phyloP scores from a whole-genome alignment of 306 rosid genomes.

The Cucumis cinereus region DNA sequence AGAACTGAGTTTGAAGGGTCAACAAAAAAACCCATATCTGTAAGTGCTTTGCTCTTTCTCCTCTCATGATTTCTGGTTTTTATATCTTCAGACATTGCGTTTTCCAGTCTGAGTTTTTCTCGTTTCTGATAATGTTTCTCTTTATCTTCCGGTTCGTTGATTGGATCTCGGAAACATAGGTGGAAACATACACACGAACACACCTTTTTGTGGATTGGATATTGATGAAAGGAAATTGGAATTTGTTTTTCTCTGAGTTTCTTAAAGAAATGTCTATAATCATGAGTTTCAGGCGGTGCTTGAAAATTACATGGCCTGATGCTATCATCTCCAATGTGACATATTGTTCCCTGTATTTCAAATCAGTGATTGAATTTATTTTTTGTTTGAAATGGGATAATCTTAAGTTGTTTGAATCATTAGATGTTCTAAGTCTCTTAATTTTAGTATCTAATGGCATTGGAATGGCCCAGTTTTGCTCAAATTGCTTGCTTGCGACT shows the following conservation, averaged over 20 bases:
- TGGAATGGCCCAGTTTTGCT: background rate
- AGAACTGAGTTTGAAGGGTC: background rate
- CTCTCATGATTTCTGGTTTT: background rate
- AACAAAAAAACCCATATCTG: slow-evolving; percentile 13
- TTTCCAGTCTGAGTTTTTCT: background rate
- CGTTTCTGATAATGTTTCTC: background rate
- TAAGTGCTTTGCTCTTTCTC: slow-evolving; percentile 16
- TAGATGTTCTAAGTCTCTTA: background rate
- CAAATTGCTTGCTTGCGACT: background rate
- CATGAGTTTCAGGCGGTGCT: background rate
- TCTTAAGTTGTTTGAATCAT: background rate
- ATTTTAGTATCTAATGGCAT: background rate
- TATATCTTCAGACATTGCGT: slow-evolving; percentile 3
- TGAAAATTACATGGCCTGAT: background rate
- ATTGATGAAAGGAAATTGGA: background rate
- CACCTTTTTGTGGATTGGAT: background rate
- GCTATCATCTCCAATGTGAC: background rate
- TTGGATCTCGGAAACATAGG: background rate
- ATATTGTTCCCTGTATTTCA: background rate
- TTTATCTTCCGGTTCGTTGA: background rate
- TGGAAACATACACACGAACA: background rate
- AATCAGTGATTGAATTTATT: background rate
- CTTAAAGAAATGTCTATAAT: background rate
- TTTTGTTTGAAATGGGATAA: background rate
- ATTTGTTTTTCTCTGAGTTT: background rate